Conservation (phyloP, 2,329 filamentous ascomycete genomes). For the Nectriaceae sp. region DNA sequence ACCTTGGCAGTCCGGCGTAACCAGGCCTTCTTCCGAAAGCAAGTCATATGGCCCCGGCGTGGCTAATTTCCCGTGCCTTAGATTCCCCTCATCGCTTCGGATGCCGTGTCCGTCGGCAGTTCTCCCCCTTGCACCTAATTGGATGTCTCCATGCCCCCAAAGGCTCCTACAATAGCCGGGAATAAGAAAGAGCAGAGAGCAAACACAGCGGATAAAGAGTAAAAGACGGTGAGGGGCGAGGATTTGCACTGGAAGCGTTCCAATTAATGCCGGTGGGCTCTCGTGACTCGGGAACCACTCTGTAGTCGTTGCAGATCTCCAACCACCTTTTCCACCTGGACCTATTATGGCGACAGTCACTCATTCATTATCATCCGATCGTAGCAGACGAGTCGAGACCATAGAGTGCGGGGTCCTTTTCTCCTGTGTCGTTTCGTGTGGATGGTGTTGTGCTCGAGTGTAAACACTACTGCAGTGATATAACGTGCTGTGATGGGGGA, state of each 20-base stretch:
- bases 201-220: neutral
- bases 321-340: neutral
- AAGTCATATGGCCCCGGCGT: neutral
- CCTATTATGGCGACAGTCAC: neutral
- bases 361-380: neutral
- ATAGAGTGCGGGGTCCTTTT: neutral
- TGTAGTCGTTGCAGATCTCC: neutral
- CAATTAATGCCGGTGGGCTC: neutral
- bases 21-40: neutral
- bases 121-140: conserved; percentile 2
- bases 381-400: neutral
- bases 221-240: neutral
- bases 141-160: neutral
- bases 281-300: neutral
- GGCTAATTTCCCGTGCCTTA: conserved; percentile 15
- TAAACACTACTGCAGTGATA: neutral
- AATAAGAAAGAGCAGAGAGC: neutral
- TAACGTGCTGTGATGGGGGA: neutral
- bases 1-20: too few relatives aligned
- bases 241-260: neutral
- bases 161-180: neutral
- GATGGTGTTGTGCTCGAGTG: neutral
- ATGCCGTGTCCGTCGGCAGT: conserved; percentile 25
- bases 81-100: conserved; percentile 11
- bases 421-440: too few relatives aligned